Base-by-base conservation (phyloP, 306 rosid species). In the Aeschynomene evenia region DNA sequence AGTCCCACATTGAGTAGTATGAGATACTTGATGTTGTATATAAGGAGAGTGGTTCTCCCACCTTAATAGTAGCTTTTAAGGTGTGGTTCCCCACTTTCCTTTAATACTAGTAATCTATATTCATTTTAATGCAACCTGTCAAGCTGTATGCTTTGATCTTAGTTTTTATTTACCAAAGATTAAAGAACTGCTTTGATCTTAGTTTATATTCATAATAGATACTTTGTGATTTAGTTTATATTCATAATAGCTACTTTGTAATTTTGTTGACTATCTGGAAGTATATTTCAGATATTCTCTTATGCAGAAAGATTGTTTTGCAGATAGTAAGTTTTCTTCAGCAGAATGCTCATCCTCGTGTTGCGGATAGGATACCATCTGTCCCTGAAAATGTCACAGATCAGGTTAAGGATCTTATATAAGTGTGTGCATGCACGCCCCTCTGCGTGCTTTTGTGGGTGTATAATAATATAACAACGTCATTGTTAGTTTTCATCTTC, bases 281-380 rank as follows among this genome's bases (percentile, higher is more conserved):
- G 42, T 60, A 71, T 40, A 40, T 28, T 34, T 72, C 45, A 42
- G 51, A 4, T 11, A 46, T 26, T 77, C 42, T 42, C 69, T 68
- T 49, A 56, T 9, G 43, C 63, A 26, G 21, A 53, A 39, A 24
- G 39, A 8, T 50, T 57, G 23, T 45, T 56, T 75, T 39, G 77
- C 92, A 94, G 99, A 94, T 91, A 78, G 64, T 89, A 70, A 78
- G 85, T 70, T 94, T 94, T 80, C 87, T 94, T 63, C 89, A 86
- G 88, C 97, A 94, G 80, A 91, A 94, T 79, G 89, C 99, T 54
- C 97, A 91, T 84, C 85, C 97, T 64, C 91, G 99, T 19, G 99
- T 91, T 78, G 89, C 95, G 3, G 91, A 85, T 70, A 91, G 92
- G 81, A n/a, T 78, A 67, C 99, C 97, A 43, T 57, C 92, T 26